Evolutionary conservation across 495 filamentous ascomycete genomes (phyloP), one percentile per base, ranked within the genome.

Genomic region (Penicillium roqueforti): DNA sequence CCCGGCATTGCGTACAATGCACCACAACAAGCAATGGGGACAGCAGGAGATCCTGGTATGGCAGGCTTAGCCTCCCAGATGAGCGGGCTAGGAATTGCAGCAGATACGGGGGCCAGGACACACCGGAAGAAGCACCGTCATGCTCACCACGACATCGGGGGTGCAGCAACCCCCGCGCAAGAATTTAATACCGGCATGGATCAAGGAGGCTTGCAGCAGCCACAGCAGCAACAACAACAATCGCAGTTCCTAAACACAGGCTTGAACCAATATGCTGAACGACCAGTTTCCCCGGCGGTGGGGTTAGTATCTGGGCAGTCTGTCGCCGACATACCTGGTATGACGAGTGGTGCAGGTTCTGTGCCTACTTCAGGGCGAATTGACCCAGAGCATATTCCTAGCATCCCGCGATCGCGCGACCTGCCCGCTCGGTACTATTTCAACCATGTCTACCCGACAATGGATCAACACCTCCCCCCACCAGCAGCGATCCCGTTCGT

Each of bases 81-180:
- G 91, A 85, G 87, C 32, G 82, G 83, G 11, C 80, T 95, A 78
- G 84, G 79, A 13, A 76, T 97, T 60, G 84, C 83, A 48, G 76
- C 80, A 54, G 87, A 90, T 52, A 77, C 79, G 49, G 77, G 72
- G 36, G 68, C 70, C 36, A 80, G 78, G 31, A 63, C 80, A 56
- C 86, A 83, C 62, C 91, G 87, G 76, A 98, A 97, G 82, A 96
- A 95, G 79, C 85, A 96, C 60, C 78, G 92, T 31, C 92, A 96
- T 73, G 93, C 89, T 48, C 88, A 95, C 71, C 93, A 99, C 68
- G 82, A 84, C 25, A 81, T 99, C 37, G 93, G 91, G 55, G 80
- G 83, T 28, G 48, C 58, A 18, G 55, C 63, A 6, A 56, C 55
- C 4, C 76, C 57, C 75, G 80, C 54, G 81, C 89, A 44, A 84